Evolutionary conservation across 1,284 basidiomycete genomes (phyloP), one percentile per base, ranked within the genome.

Genomic region (Cystobasidium sp.): DNA sequence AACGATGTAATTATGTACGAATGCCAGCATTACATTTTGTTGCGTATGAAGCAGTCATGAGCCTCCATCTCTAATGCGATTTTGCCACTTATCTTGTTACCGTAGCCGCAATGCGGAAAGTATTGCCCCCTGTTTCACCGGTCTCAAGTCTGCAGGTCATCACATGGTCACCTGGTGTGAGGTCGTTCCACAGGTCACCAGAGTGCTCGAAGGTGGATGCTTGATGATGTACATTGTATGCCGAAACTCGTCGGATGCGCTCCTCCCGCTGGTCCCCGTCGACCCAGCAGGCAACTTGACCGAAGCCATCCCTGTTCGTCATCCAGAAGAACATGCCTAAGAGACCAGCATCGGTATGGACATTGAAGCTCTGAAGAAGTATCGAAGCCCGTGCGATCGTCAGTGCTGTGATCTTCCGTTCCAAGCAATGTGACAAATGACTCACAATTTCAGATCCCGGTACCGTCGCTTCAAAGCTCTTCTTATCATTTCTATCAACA

Each of bases 281-380:
- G 20, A 75, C 62, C 68, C 61, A 70, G 61, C 75, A 75, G 4
- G 55, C 53, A 20, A 72, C 69, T 12, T 24, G 37, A 44, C 68
- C 75, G 37, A 72, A 75, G 10, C 49, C 69, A 24, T 51, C 51
- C 39, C 58, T 58, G 20, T 63, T 59, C 10, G 75, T 75, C 56
- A 55, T 52, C 75, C 75, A 75, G 58, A 47, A 75, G 52, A 71
- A 72, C 53, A 72, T 63, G 68, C 75, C 69, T 8, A 66, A 47
- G 8, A 68, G 44, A 14, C 75, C 75, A 24, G 55, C 62, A 39
- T 63, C 56, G 39, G 62, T 62, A 7, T 64, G 41, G 24, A 75
- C 63, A 18, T 63, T 56, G 55, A 75, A 75, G 56, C 52, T 75
- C 70, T 66, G 51, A 37, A 6, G 53, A 31, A 41, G 44, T n/a